These are phyloP conservation scores for Sporothrix curviconia DNA, from an alignment of 2,329 filamentous ascomycete genomes.

Conservation along the genomic window DNA sequence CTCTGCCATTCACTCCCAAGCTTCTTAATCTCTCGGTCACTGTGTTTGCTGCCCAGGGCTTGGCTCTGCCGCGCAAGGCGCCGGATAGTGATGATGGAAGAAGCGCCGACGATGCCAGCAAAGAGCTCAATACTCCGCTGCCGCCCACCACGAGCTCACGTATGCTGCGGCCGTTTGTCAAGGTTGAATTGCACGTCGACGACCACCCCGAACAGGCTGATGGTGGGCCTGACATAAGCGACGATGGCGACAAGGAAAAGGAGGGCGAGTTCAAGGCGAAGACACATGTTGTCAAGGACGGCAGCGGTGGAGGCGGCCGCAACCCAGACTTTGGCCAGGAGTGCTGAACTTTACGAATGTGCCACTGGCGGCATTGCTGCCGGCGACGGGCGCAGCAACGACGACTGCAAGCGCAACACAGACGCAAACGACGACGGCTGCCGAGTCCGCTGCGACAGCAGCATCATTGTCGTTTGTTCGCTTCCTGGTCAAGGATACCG, in stretches of 20 bases:
- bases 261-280: slow-evolving; percentile 48
- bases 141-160: neutral
- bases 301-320: slow-evolving; percentile 40
- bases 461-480: slow-evolving; percentile 67
- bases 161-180: slow-evolving; percentile 73
- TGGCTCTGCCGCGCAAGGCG: slow-evolving; percentile 52
- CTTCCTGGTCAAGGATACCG: slow-evolving; percentile 75
- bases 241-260: slow-evolving; percentile 44
- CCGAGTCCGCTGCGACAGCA: slow-evolving; percentile 48
- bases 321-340: slow-evolving; percentile 56
- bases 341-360: slow-evolving; percentile 50
- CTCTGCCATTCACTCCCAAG: slow-evolving; percentile 39
- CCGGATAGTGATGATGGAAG: neutral
- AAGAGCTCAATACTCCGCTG: neutral
- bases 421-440: slow-evolving; percentile 16
- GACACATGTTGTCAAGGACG: slow-evolving; percentile 33
- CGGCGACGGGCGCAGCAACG: slow-evolving; percentile 33
- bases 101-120: neutral
- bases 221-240: slow-evolving; percentile 6
- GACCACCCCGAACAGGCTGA: slow-evolving; percentile 26
- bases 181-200: slow-evolving; percentile 77
- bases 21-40: slow-evolving; percentile 65
- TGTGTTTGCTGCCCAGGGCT: slow-evolving; percentile 67
- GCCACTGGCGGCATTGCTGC: slow-evolving; percentile 28
- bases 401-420: slow-evolving; percentile 52